Conservation (phyloP, 495 filamentous ascomycete species). For the Xylaria castorea region DNA sequence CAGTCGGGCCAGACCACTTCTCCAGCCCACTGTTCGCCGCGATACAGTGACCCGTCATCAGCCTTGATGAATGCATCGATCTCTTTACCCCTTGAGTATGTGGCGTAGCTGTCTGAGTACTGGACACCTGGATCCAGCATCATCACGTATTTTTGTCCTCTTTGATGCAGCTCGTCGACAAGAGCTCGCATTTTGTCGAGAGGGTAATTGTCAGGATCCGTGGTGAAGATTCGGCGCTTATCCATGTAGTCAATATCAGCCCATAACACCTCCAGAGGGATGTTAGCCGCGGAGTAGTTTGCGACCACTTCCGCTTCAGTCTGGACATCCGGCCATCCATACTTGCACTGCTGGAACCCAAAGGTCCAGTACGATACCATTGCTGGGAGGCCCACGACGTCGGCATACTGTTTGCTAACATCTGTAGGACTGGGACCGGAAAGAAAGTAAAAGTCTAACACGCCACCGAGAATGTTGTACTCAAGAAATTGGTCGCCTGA, state of each 20-base stretch:
- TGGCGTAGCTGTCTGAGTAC: constrained; percentile 62
- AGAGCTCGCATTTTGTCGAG: constrained; percentile 68
- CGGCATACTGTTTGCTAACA: constrained; percentile 75
- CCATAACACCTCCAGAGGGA: constrained; percentile 82
- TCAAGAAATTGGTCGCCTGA: constrained; percentile 75
- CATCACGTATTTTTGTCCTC: constrained; percentile 78
- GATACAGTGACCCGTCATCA: constrained; percentile 68
- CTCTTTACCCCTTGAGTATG: constrained; percentile 67
- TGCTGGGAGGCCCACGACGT: constrained; percentile 69
- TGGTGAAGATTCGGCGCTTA: constrained; percentile 67
- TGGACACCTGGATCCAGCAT: constrained; percentile 87
- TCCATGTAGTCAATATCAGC: constrained; percentile 80
- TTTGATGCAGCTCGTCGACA: constrained; percentile 70
- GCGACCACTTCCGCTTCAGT: constrained; percentile 72
- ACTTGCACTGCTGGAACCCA: constrained; percentile 83
- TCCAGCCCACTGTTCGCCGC: constrained; percentile 87
- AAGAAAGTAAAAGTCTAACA: constrained; percentile 85
- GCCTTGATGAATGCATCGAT: constrained; percentile 68
- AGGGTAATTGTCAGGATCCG: constrained; percentile 77
- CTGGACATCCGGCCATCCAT: constrained; percentile 77
- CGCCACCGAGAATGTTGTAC: constrained; percentile 81
- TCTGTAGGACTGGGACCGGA: constrained; percentile 74
- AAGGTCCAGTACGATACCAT: constrained; percentile 92
- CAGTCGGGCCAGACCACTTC: constrained; percentile 82
- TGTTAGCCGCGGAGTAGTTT: constrained; percentile 71